Percentiles rank a stretch among this genome's conserved stretches.
These are phyloP conservation scores for Lathyrus sativus DNA, from an alignment of 306 rosid species.

Conservation along the genomic window DNA sequence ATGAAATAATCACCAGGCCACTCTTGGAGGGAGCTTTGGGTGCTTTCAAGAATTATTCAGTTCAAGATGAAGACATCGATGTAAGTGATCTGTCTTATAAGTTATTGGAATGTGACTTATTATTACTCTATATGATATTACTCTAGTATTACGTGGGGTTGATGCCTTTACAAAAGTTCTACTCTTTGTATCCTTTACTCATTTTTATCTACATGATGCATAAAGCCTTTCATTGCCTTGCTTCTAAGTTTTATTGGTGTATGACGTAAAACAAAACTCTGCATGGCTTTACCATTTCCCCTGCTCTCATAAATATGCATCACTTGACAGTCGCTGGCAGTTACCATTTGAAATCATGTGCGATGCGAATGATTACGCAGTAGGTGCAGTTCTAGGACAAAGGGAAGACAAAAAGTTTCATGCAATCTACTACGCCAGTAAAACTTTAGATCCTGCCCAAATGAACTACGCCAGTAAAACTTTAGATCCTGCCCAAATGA, in stretches of 20 bases:
- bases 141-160: conserved; percentile 16
- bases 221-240: conserved; percentile 3
- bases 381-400: no score
- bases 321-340: conserved; percentile 12
- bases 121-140: neutral
- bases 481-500: no score
- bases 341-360: no score
- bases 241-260: neutral
- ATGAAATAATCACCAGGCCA: conserved; percentile 79
- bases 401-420: no score
- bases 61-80: conserved; percentile 85
- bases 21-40: conserved; percentile 91
- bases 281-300: conserved; percentile 8
- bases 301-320: conserved; percentile 8
- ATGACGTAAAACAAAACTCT: conserved; percentile 18
- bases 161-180: conserved; percentile 2
- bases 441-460: no score
- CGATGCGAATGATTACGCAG: no score
- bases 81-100: conserved; percentile 47
- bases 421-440: no score
- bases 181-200: conserved; percentile 18
- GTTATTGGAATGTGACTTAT: conserved; percentile 24
- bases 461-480: no score
- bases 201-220: neutral
- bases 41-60: conserved; percentile 73